Base-by-base conservation (phyloP, 2,329 filamentous ascomycete genomes). In the Phialophora verrucosa region DNA sequence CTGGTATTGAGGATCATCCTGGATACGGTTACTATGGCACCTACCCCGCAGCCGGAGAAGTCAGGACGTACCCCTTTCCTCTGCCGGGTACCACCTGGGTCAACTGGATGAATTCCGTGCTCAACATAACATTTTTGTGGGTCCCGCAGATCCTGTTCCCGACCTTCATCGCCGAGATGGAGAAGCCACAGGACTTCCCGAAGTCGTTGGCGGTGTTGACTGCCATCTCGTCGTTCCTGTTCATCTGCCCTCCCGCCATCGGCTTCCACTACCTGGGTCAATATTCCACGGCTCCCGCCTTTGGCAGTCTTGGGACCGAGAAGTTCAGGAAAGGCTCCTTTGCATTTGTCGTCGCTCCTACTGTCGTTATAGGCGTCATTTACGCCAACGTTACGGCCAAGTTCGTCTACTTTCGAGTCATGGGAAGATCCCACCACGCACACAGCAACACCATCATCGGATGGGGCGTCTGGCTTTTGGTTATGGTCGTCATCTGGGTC, bases 141-240 rank as follows among this genome's bases (percentile, higher is more conserved):
- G 80, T 83, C 0, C 81, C 82, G 1, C 82, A 84, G 66, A 83
- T 83, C 64, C 78, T 84, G 29, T 83, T 84, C 73, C 82, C 82
- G 1, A 81, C 80, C 14, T 84, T 84, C 74, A 83, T 84, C 73
- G 71, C 81, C 35, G 82, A 84, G 68, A 83, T 83, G 81, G 78
- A 83, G 65, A 74, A 73, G 12, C 82, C 82, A 1, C 78, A 83
- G 56, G 82, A 84, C 72, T 84, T 84, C 73, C 81, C 82, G 53
- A 84, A 84, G 65, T 75, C 82, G 2, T 77, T 84, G 42, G 80
- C 81, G 1, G 81, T 84, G 42, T 74, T 84, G 3, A 72, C 79
- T 2, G 78, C 23, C 2, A 79, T 83, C 53, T 83, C 81, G 3
- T 73, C 72, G 57, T 78, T 84, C 73, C 75, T 84, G 1, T 83